Base-by-base conservation (phyloP, 1,284 basidiomycete genomes). In the Rhodotorula sp. region DNA sequence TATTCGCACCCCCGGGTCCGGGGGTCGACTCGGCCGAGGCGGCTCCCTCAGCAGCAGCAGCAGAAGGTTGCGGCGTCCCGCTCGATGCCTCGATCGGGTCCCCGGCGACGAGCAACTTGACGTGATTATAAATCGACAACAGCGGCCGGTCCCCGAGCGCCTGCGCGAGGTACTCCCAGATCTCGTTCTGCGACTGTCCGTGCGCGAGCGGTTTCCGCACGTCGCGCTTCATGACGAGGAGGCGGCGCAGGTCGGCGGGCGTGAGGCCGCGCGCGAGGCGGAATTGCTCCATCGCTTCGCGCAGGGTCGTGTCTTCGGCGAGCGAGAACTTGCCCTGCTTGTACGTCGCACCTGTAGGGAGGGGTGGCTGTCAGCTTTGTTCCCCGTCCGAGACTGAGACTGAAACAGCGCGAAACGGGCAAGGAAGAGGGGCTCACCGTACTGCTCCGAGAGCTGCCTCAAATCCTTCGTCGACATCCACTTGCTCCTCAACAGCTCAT, bases 271-370 rank as follows among this genome's bases (percentile, higher is more conserved):
- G 86, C 39, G 80, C 80, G 86, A 57, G 31, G 62, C 86, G 85
- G 79, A 88, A 92, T 6, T 81, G 80, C 70, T 89, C 87, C 48
- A 93, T 87, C 10, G 89, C 89, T 23, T 81, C 80, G 72, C 83
- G 85, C 3, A 92, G 80, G 72, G 87, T 86, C 31, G 86, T 84
- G 72, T 89, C 89, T 78, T 93, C 91, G 58, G 87, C 87, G 3
- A 87, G 86, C 23, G 89, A 90, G 78, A 92, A 93, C 79, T 90
- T 91, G 26, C 91, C 91, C 80, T 91, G 91, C 81, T 90, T 91
- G 80, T 90, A 92, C 18, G 58, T 57, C 49, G 62, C 58, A 58
- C 64, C 70, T 68, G 60, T 12, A 43, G 10, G 39, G 39, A 43
- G 39, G 10, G 15, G 2, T 18, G 12, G n/a, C 46, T 8, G 8